Evolutionary conservation across 371 early-diverging fungal species (phyloP), one percentile per base, ranked within the genome.

Genomic region (Mortierella sp.): DNA sequence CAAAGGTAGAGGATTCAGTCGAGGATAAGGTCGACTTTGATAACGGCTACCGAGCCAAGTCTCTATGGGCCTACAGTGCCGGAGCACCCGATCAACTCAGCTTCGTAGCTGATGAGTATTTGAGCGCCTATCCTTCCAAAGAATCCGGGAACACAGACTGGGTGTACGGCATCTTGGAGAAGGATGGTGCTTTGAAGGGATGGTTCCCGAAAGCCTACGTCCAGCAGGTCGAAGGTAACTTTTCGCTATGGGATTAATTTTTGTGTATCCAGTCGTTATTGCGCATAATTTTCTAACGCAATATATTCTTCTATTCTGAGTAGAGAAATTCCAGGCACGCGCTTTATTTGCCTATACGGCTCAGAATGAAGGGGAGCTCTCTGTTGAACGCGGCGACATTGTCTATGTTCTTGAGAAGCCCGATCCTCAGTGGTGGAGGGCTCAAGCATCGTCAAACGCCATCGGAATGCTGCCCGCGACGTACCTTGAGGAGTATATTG

Each of bases 371-470:
- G 93, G 91, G 35, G 93, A 93, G 71, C 80, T 93, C 46, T 77
- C 83, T n/a, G 78, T 92, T 24, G 84, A 90, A 54, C 83, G 89
- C 58, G 92, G 92, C 16, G 91, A 90, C 78, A 88, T 90, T 73
- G 86, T 93, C 21, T 87, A 87, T 1, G 88, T 93, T 70, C 81
- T 91, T 24, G 91, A 92, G 44, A 88, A 90, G 46, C 77, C 88
- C n/a, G 93, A 93, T 65, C 92, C 91, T 18, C 92, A 91, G 41
- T 93, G 93, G 93, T 93, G 92, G 93, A 88, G 86, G 44, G 93
- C 91, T 29, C 87, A 74, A 55, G 90, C 88, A 12, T 90, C 90
- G 46, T 82, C 88, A 56, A 91, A 91, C n/a, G 81, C 83, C 35
- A 74, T 63, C 0, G 93, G 93, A 29, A 86, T 92, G 48, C 90